These are phyloP conservation scores for Entomortierella beljakovae DNA, from an alignment of 192 early-diverging fungal genomes.

Conservation along the genomic window DNA sequence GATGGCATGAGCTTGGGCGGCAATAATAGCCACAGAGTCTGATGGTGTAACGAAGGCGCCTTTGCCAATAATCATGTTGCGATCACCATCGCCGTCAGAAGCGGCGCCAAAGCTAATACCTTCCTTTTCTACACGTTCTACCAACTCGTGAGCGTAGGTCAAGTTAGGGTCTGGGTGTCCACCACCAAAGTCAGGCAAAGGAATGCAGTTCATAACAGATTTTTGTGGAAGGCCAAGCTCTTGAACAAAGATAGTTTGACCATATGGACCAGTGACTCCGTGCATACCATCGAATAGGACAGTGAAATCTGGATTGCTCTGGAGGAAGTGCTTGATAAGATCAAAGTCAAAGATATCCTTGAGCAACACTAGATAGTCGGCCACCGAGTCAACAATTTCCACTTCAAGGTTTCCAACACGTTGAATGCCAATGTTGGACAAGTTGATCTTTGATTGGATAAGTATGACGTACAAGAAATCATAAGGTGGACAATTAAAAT, in stretches of 20 bases:
- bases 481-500: not conserved
- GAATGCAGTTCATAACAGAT: conserved; percentile 85
- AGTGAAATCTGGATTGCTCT: conserved; percentile 75
- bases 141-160: conserved; percentile 95
- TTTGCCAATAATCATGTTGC: conserved; percentile 98
- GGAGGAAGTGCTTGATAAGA: conserved; percentile 82
- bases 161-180: conserved; percentile 98
- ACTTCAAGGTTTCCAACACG: conserved; percentile 73
- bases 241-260: conserved; percentile 82
- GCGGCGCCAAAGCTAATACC: conserved; percentile 91
- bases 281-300: conserved; percentile 96
- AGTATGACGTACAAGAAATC: not conserved
- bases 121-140: conserved; percentile 87
- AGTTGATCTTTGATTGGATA: conserved; percentile 65
- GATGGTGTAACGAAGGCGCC: conserved; percentile 96
- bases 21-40: conserved; percentile 97
- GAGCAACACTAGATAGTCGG: conserved; percentile 89
- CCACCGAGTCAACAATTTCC: conserved; percentile 89
- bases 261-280: conserved; percentile 98
- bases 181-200: conserved; percentile 92
- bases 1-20: conserved; percentile 88
- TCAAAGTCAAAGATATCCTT: conserved; percentile 95
- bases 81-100: conserved; percentile 97
- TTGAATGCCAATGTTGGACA: conserved; percentile 75
- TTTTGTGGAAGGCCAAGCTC: conserved; percentile 88